Conservation (phyloP, 768 basidiomycete genomes). For the Boletus reticulatus region DNA sequence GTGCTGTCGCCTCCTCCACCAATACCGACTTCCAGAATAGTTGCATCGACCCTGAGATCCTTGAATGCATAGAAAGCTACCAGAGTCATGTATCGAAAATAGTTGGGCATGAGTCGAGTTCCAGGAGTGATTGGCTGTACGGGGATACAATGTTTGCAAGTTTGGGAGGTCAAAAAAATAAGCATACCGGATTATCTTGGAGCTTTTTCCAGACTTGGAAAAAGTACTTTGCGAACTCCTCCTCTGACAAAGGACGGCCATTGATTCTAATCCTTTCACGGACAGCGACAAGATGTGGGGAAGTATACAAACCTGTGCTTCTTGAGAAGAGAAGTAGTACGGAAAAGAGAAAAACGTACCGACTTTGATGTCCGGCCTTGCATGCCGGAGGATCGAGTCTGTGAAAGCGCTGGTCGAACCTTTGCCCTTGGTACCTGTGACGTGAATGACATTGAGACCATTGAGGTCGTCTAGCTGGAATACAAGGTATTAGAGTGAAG, state of each 20-base stretch:
- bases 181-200: conserved; percentile 58
- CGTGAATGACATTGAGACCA: conserved; percentile 87
- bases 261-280: conserved; percentile 95
- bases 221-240: conserved; percentile 86
- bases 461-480: conserved; percentile 79
- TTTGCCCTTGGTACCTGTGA: conserved; percentile 98
- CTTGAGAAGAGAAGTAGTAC: background rate
- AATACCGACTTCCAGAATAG: conserved; percentile 94
- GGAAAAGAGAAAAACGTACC: conserved; percentile 46
- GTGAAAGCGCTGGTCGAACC: conserved; percentile 95
- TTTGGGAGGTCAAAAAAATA: background rate
- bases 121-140: conserved; percentile 43
- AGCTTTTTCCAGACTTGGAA: conserved; percentile 95
- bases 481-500: conserved; percentile 10
- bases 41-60: conserved; percentile 78
- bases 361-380: conserved; percentile 74
- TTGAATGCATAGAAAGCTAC: conserved; percentile 91
- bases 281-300: conserved; percentile 94
- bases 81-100: conserved; percentile 92
- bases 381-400: conserved; percentile 78
- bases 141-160: background rate
- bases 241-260: conserved; percentile 85
- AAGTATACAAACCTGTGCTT: conserved; percentile 83
- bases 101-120: conserved; percentile 80
- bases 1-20: conserved; percentile 95